Percentiles rank a stretch among this genome's conserved stretches.
These are phyloP conservation scores for Solanum hybrid DNA, from an alignment of 305 asterid genomes.

Conservation along the genomic window DNA sequence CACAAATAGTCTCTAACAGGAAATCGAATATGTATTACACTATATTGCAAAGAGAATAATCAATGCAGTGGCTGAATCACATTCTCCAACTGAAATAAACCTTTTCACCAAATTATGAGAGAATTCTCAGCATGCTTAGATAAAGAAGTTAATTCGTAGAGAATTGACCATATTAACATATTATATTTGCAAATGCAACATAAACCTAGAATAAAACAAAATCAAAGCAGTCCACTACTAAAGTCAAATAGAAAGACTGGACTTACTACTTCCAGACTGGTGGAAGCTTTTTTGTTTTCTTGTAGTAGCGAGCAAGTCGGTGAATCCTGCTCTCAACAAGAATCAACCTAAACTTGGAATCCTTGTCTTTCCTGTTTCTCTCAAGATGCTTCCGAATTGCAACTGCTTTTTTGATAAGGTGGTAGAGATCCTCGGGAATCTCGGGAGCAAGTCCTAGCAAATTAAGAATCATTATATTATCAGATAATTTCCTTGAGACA, in stretches of 20 bases:
- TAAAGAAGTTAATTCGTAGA: neutral
- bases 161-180: neutral
- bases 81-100: neutral
- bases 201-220: neutral
- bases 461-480: neutral
- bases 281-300: constrained; percentile 32
- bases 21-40: neutral
- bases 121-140: neutral
- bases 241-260: neutral
- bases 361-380: constrained; percentile 31
- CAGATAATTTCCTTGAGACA: neutral
- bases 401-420: constrained; percentile 25
- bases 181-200: neutral
- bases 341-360: constrained; percentile 26
- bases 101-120: neutral
- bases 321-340: constrained; percentile 30
- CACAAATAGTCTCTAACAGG: neutral
- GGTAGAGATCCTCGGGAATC: constrained; percentile 26
- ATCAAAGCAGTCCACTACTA: neutral
- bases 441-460: constrained; percentile 23
- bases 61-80: neutral
- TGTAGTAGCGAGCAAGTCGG: constrained; percentile 33
- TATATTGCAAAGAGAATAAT: neutral
- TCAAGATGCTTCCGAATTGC: constrained; percentile 28
- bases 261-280: constrained; percentile 31